These are phyloP conservation scores for Coleophoma cylindrospora DNA, from an alignment of 2,329 filamentous ascomycete species.

Conservation along the genomic window DNA sequence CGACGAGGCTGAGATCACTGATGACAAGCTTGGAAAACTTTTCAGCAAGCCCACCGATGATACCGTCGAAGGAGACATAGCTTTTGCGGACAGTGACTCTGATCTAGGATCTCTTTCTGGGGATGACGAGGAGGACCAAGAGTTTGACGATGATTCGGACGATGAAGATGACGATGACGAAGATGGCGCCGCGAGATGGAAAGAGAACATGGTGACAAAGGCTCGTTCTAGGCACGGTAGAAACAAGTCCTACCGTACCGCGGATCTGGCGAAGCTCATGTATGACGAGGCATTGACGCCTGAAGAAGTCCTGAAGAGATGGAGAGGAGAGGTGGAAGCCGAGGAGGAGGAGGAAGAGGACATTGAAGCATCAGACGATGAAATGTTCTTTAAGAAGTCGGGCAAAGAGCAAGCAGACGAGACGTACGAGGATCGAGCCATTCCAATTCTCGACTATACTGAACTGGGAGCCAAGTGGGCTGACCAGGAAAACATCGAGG, in stretches of 20 bases:
- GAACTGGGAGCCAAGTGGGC: constrained; percentile 83
- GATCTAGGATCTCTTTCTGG: constrained; percentile 84
- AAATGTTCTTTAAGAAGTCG: constrained; percentile 62
- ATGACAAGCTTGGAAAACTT: constrained; percentile 55
- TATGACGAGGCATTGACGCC: constrained; percentile 80
- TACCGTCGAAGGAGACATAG: constrained; percentile 64
- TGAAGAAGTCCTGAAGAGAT: constrained; percentile 69
- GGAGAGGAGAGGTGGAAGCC: constrained; percentile 61
- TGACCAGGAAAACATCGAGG: constrained; percentile 70
- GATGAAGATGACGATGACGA: constrained; percentile 54
- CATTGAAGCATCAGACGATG: constrained; percentile 48
- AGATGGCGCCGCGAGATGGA: constrained; percentile 75
- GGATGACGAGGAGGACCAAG: constrained; percentile 34
- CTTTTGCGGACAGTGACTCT: constrained; percentile 94
- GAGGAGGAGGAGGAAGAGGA: constrained; percentile 53
- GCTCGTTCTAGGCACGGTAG: constrained; percentile 67
- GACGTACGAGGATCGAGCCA: constrained; percentile 68
- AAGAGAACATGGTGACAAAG: constrained; percentile 74
- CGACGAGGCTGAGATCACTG: constrained; percentile 51
- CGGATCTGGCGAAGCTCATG: constrained; percentile 80
- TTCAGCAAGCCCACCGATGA: constrained; percentile 50
- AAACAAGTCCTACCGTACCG: constrained; percentile 68
- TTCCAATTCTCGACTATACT: constrained; percentile 77
- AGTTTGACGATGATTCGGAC: constrained; percentile 43
- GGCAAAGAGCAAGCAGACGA: constrained; percentile 63